A percentile compares a stretch with the other conserved stretches of the same genome.
Conservation (phyloP, 2,329 filamentous ascomycete species). For the Aspergillus spinulosporus region DNA sequence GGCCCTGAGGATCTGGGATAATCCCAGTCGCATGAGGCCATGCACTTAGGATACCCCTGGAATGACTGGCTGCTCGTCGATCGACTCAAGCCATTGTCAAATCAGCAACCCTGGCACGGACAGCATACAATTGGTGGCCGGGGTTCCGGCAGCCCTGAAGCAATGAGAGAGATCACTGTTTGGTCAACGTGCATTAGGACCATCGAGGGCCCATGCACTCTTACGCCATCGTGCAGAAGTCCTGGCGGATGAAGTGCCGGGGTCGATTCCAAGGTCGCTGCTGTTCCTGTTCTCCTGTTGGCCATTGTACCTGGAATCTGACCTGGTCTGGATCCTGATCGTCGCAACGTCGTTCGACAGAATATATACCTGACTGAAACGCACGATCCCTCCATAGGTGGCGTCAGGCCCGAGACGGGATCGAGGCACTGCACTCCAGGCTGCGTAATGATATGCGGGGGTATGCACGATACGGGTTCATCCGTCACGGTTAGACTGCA, state of each 20-base stretch:
- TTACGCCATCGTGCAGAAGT: slow-evolving; percentile 29
- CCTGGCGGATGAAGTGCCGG: not conserved
- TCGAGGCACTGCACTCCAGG: not conserved
- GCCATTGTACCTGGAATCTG: not conserved
- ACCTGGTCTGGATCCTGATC: not conserved
- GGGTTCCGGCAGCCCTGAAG: not conserved
- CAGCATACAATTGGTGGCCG: not conserved
- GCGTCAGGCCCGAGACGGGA: not conserved
- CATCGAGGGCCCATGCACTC: slow-evolving; percentile 20
- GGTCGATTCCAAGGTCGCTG: not conserved
- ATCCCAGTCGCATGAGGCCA: not conserved
- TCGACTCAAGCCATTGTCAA: not conserved
- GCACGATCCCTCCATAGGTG: not conserved
- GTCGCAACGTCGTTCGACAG: not conserved
- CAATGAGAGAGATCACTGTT: slow-evolving; percentile 17
- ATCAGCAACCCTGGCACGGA: not conserved
- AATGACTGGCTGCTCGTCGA: not conserved
- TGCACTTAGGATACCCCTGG: no score
- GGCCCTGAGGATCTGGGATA: not conserved
- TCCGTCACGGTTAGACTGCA: not conserved
- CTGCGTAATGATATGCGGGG: not conserved
- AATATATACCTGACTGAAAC: not conserved
- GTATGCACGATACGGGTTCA: slow-evolving; percentile 2
- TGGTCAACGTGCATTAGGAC: slow-evolving; percentile 24
- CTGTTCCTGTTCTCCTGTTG: slow-evolving; percentile 4